Evolutionary conservation across 805 yeast species (phyloP).

Genomic region (Candida nemodendra): DNA sequence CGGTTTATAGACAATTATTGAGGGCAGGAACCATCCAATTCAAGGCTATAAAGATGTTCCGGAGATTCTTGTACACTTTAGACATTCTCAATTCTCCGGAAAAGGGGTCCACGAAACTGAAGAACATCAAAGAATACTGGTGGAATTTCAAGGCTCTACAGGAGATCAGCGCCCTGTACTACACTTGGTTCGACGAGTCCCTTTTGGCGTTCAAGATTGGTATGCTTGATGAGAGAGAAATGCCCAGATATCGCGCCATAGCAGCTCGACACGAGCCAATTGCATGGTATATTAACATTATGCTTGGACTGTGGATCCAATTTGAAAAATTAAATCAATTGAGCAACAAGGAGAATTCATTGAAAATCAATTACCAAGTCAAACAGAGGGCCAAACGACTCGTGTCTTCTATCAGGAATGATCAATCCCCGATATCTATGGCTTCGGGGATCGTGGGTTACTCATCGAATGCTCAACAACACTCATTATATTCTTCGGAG

Average conservation of each 20-base stretch:
- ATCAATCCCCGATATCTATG: constrained; percentile 18
- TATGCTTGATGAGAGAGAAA: constrained; percentile 37
- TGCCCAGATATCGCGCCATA: constrained; percentile 31
- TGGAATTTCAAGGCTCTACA: constrained; percentile 46
- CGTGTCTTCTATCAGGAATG: constrained; percentile 17
- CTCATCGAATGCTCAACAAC: constrained; percentile 9
- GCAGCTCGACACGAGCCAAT: constrained; percentile 58
- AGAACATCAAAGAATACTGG: constrained; percentile 30
- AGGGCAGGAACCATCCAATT: constrained; percentile 73
- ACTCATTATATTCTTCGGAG: constrained; percentile 22
- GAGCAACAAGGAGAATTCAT: constrained; percentile 47
- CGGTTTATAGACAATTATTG: constrained; percentile 62
- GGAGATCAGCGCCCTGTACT: constrained; percentile 57
- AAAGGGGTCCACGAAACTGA: constrained; percentile 18
- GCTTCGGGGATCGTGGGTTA: constrained; percentile 12
- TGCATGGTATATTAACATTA: constrained; percentile 68
- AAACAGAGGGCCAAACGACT: constrained; percentile 47
- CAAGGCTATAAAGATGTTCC: constrained; percentile 40
- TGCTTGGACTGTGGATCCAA: constrained; percentile 54
- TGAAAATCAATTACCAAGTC: constrained; percentile 60
- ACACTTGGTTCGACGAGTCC: constrained; percentile 64
- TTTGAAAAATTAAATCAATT: constrained; percentile 42
- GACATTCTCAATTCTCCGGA: constrained; percentile 10
- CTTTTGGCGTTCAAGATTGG: constrained; percentile 54
- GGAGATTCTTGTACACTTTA: constrained; percentile 32